These are phyloP conservation scores for Fusarium redolens DNA, from an alignment of 2,329 filamentous ascomycete genomes.

Conservation along the genomic window DNA sequence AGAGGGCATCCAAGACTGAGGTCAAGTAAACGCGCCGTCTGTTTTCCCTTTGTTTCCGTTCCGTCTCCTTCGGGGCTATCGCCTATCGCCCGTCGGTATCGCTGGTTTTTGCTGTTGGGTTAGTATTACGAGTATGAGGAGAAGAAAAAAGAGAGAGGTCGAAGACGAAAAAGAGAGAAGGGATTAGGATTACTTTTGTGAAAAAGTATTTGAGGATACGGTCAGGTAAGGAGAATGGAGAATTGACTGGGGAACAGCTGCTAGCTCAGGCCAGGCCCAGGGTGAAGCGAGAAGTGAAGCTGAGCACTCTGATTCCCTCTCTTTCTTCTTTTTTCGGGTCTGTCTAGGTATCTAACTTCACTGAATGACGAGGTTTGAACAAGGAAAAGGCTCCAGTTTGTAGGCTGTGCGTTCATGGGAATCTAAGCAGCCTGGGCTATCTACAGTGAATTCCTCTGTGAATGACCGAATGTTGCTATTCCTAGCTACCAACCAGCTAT, in stretches of 20 bases:
- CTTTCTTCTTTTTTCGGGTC: slow-evolving; percentile 4
- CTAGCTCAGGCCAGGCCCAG: slow-evolving; percentile 16
- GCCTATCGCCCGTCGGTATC: slow-evolving; percentile 33
- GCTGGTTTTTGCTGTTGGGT: slow-evolving; percentile 23
- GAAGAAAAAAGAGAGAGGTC: background rate
- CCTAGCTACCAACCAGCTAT: background rate
- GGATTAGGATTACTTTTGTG: slow-evolving; percentile 2
- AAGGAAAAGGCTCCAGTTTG: slow-evolving; percentile 29
- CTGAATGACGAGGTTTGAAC: slow-evolving; percentile 10
- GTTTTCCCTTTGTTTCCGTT: slow-evolving; percentile 25
- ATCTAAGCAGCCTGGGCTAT: slow-evolving; percentile 26
- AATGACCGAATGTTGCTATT: slow-evolving; percentile 21
- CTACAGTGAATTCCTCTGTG: slow-evolving; percentile 1
- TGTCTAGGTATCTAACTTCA: slow-evolving; percentile 3
- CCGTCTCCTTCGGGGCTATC: slow-evolving; percentile 17
- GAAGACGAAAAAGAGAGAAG: slow-evolving; percentile 14
- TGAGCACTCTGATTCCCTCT: slow-evolving; percentile 26
- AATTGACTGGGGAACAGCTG: slow-evolving; percentile 14
- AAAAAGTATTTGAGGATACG: slow-evolving; percentile 2
- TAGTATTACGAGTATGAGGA: slow-evolving; percentile 34
- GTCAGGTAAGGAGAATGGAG: slow-evolving; percentile 22
- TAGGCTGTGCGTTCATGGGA: slow-evolving; percentile 36
- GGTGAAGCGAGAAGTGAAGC: slow-evolving; percentile 21
- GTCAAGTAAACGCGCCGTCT: slow-evolving; percentile 16
- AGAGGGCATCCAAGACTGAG: slow-evolving; percentile 27